These are phyloP conservation scores for Penicillium lividum DNA, from an alignment of 495 filamentous ascomycete species.

Conservation along the genomic window DNA sequence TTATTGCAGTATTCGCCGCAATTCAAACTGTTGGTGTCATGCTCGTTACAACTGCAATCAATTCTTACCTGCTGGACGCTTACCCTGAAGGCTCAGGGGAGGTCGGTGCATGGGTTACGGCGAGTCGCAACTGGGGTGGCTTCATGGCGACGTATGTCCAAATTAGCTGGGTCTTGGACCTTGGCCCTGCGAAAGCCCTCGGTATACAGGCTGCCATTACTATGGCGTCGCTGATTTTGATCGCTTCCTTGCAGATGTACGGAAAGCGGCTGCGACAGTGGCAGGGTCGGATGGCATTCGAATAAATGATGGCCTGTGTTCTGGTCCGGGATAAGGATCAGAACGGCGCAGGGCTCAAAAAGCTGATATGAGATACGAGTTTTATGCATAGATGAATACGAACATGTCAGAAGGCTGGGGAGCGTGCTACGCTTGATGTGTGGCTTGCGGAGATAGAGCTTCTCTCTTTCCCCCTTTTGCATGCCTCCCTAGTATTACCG, in stretches of 20 bases:
- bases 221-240: constrained; percentile 14
- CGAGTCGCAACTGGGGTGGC: constrained; percentile 14
- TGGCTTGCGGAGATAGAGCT: no score
- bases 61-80: constrained; percentile 14
- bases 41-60: constrained; percentile 15
- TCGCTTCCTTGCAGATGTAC: constrained; percentile 16
- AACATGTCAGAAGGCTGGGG: no score
- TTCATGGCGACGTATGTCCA: constrained; percentile 16
- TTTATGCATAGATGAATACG: no score
- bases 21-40: constrained; percentile 12
- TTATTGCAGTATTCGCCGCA: constrained; percentile 11
- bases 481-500: no score
- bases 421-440: no score
- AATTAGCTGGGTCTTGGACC: constrained; percentile 8
- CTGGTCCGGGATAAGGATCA: no score
- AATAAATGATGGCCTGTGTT: neutral
- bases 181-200: constrained; percentile 14
- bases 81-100: constrained; percentile 16
- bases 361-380: no score
- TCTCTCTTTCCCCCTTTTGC: no score
- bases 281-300: constrained; percentile 16
- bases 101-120: constrained; percentile 16
- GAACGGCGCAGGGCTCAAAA: no score
- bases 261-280: constrained; percentile 18
- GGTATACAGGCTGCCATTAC: constrained; percentile 19